These are phyloP conservation scores for Comarum palustre DNA, from an alignment of 306 rosid species.

Conservation along the genomic window DNA sequence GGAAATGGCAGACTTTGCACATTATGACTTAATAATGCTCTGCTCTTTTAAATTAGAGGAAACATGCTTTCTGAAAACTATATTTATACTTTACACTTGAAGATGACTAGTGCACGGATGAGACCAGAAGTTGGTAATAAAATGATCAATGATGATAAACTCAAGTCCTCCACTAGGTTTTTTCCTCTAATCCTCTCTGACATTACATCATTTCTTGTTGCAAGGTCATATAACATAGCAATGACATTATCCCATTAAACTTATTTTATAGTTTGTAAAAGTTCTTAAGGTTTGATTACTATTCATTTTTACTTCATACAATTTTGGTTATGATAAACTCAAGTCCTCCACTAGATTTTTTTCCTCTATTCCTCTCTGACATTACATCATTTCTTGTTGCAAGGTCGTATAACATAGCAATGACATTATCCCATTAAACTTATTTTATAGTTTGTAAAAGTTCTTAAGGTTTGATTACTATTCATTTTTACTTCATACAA, in stretches of 20 bases:
- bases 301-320: not conserved
- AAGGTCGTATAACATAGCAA: not conserved
- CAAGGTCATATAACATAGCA: not conserved
- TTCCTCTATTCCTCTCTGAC: not conserved
- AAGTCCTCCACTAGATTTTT: not conserved
- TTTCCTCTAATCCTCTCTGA: not conserved
- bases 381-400: not conserved
- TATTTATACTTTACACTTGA: not conserved
- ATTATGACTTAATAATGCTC: not conserved
- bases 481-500: not conserved
- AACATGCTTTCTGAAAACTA: not conserved
- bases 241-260: not conserved
- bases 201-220: not conserved
- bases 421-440: not conserved
- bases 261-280: not conserved
- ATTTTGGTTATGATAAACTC: not conserved
- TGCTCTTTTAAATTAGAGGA: not conserved
- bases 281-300: not conserved
- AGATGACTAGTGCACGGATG: not conserved
- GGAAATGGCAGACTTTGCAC: not conserved
- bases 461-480: not conserved
- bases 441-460: not conserved
- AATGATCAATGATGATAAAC: not conserved
- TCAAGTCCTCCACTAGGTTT: not conserved
- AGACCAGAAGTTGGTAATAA: not conserved